Base-by-base conservation (phyloP, 345 rosid species). In the Camelina sativa region DNA sequence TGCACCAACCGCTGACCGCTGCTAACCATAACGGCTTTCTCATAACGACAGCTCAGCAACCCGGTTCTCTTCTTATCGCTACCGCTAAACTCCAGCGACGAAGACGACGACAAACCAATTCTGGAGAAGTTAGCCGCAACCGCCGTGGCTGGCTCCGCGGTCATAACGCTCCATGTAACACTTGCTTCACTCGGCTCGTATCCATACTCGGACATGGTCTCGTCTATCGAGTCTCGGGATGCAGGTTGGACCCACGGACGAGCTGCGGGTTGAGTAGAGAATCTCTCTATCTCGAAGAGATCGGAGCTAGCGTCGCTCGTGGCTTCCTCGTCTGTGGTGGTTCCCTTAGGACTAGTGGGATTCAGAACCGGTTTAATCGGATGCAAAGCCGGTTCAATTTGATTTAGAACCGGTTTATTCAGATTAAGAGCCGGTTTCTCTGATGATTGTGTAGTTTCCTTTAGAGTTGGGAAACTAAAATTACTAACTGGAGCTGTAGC, bases 231-330 rank as follows among this genome's bases (percentile, higher is more conserved):
- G 73, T 87, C 87, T 5, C 88, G 67, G 16, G 79, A 57, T 4
- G 84, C 81, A 37, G 55, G 60, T 35, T 77, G 48, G 0, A 79
- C 55, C 61, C 55, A 19, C 4, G 72, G 5, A 28, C 80, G 76
- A 65, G 56, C 17, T 5, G 84, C 58, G 1, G 84, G 77, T 52
- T 91, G 93, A 35, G 97, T 86, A 15, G 99, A 85, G 79, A 95
- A 86, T 82, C 99, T 95, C 83, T 95, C 99, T 0, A 95, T 92
- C 86, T 95, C 99, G 23, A 95, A 95, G 62, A 92, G 80, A 77
- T 95, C 97, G 0, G 99, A 95, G 80, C 99, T 92, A 2, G 97
- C 89, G 62, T 95, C 97, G 51, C 99, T 95, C 13, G 84, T 86
- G 4, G 79, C 83, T 52, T 89, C 97, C 40, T 91, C 97, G 13